phyloP scores from a whole-genome alignment of 1,284 basidiomycete genomes.

The Ustilago xerochloae region DNA sequence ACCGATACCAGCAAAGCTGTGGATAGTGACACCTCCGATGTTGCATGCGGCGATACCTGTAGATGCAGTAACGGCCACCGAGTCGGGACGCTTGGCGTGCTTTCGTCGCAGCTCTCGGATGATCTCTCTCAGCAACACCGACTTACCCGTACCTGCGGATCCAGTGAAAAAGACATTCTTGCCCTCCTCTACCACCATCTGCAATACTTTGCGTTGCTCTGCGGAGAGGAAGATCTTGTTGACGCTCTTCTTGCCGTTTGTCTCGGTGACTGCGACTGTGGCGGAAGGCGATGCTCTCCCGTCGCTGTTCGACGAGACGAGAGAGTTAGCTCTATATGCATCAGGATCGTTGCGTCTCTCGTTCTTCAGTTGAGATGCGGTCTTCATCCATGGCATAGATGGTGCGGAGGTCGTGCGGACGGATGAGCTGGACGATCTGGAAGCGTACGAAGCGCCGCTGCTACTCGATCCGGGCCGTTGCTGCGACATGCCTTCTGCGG shows the following conservation, averaged over 20 bases:
- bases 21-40: constrained; percentile 90
- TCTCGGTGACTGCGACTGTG: not conserved
- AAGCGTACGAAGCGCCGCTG: not conserved
- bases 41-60: constrained; percentile 91
- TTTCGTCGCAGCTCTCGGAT: constrained; percentile 76
- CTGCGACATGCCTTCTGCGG: not conserved
- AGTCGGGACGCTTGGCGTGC: constrained; percentile 71
- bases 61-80: constrained; percentile 86
- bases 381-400: constrained; percentile 37
- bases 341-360: constrained; percentile 31
- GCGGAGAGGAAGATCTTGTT: constrained; percentile 55
- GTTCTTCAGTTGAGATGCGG: constrained; percentile 36
- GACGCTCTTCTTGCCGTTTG: constrained; percentile 25
- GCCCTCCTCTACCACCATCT: constrained; percentile 59
- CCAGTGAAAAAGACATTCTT: constrained; percentile 96
- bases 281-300: constrained; percentile 14
- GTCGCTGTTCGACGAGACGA: constrained; percentile 10
- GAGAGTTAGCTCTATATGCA: constrained; percentile 28
- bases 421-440: not conserved
- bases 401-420: constrained; percentile 26
- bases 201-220: constrained; percentile 63
- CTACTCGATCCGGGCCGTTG: not conserved
- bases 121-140: constrained; percentile 89
- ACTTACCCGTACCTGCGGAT: constrained; percentile 92
- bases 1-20: constrained; percentile 90